Evolutionary conservation across 495 filamentous ascomycete species (phyloP), one percentile per base, ranked within the genome.

Genomic region (Cercophora scortea): DNA sequence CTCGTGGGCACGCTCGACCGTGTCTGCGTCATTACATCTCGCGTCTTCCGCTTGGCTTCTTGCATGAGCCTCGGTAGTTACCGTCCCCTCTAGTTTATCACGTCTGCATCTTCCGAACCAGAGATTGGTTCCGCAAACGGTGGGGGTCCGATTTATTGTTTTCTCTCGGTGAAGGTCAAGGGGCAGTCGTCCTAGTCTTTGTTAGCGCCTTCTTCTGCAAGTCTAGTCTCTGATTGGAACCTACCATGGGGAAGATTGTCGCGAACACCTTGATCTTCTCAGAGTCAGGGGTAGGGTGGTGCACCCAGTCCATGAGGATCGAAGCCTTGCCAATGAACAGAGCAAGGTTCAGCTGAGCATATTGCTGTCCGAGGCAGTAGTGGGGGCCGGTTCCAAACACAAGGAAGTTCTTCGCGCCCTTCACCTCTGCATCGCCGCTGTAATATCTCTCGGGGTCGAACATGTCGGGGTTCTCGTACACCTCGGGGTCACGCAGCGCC

Each of bases 241-340:
- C 70, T 76, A 95, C 91, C 85, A 87, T 85, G 46, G 93, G 93
- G 79, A 98, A 98, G 52, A 98, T 93, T 19, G 89, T 95, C 9
- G 94, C 93, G 72, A 98, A 98, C 51, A 97, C 92, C 78, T 96
- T 91, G 69, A 98, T 97, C 65, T 94, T 84, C 72, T 98, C 94
- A 0, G 88, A 94, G 44, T 72, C 51, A 0, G 82, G 78, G 15
- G 93, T 98, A 12, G 85, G 64, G 61, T 87, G 79, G 69, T 98
- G 93, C 69, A 84, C 79, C 93, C 93, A 98, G 68, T 96, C 84
- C 61, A 97, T 76, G 58, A 83, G 76, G 66, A 96, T 76, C 60
- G 88, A 88, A n/a, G 94, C 89, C 77, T 94, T 97, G 47, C 90
- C 92, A 63, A 98, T 81, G 80, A 96, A 89, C 5, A 87, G 82